These are phyloP conservation scores for Globisporangium acanthophoron DNA, from an alignment of 352 stramenopile species.

Conservation along the genomic window DNA sequence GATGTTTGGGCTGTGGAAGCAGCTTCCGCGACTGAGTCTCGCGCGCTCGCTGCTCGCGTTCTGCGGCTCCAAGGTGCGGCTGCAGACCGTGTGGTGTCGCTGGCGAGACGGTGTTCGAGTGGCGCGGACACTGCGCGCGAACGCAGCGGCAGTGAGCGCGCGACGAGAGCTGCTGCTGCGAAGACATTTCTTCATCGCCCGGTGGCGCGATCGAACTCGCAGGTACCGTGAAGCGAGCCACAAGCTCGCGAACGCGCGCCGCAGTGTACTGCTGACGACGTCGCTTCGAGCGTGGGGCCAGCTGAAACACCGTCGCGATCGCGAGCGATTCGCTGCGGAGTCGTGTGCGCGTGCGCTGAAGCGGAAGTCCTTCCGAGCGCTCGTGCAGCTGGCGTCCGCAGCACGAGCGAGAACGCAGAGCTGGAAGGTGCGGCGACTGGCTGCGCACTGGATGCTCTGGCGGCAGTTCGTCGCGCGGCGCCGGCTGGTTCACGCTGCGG, in stretches of 20 bases:
- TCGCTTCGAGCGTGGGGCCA: not conserved
- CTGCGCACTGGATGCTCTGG: slow-evolving; percentile 3
- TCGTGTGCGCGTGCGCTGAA: not conserved
- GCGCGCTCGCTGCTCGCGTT: not conserved
- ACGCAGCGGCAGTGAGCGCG: not conserved
- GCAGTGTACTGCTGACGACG: not conserved
- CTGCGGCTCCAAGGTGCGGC: not conserved
- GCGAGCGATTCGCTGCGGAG: not conserved
- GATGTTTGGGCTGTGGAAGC: not conserved
- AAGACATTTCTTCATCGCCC: not conserved
- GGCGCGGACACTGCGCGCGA: not conserved
- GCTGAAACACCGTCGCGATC: not conserved
- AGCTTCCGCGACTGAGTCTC: not conserved
- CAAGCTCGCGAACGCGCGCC: not conserved
- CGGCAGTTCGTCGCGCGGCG: not conserved
- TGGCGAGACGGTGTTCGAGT: not conserved
- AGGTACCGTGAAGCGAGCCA: not conserved
- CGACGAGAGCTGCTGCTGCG: not conserved
- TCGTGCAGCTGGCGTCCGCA: not conserved
- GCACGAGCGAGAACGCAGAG: not conserved
- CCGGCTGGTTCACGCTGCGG: not conserved
- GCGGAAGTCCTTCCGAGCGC: slow-evolving; percentile 1
- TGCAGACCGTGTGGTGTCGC: not conserved
- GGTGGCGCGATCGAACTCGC: not conserved
- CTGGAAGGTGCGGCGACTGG: not conserved